A percentile compares a stretch with the other conserved stretches of the same genome.
Conservation (phyloP, 805 yeast genomes). For the Peterozyma xylosa region DNA sequence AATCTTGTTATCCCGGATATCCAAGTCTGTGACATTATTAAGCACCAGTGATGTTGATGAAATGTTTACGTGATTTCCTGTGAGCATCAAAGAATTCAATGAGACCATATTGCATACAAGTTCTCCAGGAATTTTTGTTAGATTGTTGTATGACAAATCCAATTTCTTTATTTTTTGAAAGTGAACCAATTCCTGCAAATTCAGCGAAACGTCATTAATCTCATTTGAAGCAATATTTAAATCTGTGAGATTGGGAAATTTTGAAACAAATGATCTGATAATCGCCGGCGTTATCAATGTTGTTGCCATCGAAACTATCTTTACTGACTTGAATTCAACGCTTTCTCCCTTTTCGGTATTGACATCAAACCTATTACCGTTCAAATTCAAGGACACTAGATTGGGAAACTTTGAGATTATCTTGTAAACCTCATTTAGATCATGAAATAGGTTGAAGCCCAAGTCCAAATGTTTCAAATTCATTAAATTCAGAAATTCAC, state of each 20-base stretch:
- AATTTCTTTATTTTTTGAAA: too few species aligned
- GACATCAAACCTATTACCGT: constrained; percentile 40
- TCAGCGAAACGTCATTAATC: too few species aligned
- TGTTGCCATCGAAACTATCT: too few species aligned
- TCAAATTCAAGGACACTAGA: constrained; percentile 37
- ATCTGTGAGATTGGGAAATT: too few species aligned
- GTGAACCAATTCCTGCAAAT: too few species aligned
- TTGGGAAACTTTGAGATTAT: constrained; percentile 28
- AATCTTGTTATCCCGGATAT: constrained; percentile 45
- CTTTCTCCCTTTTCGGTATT: constrained; percentile 1
- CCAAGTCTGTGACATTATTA: constrained; percentile 24
- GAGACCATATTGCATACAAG: too few species aligned
- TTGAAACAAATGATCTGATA: too few species aligned
- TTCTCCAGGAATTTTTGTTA: too few species aligned
- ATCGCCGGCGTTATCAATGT: too few species aligned
- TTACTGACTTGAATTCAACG: neutral
- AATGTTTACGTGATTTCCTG: neutral
- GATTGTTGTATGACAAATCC: too few species aligned
- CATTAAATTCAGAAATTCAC: constrained; percentile 9
- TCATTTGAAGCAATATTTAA: too few species aligned
- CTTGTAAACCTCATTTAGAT: constrained; percentile 28
- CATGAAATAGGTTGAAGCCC: constrained; percentile 47
- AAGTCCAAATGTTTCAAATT: constrained; percentile 41
- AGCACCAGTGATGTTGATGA: neutral
- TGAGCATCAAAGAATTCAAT: too few species aligned